These are phyloP conservation scores for Thozetella sp. DNA, from an alignment of 495 filamentous ascomycete genomes.

Conservation along the genomic window DNA sequence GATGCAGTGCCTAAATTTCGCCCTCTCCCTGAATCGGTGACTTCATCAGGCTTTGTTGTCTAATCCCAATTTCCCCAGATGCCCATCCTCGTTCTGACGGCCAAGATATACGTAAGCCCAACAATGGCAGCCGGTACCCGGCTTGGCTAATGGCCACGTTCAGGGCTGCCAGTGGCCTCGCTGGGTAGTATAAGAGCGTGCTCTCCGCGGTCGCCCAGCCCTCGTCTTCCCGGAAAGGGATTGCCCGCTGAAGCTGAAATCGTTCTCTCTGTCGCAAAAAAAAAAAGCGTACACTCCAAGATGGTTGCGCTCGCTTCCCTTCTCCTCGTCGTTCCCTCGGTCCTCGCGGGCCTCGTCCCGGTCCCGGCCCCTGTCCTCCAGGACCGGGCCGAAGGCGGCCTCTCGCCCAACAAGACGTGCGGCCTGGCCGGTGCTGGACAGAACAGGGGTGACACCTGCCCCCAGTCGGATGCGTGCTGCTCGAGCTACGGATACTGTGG, in stretches of 20 bases:
- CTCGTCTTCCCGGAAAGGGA: background rate
- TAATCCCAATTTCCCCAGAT: background rate
- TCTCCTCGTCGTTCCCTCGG: constrained; percentile 8
- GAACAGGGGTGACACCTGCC: constrained; percentile 34
- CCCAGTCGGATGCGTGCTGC: constrained; percentile 28
- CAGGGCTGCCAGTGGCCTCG: too few species aligned
- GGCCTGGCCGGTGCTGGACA: constrained; percentile 21
- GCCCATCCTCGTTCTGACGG: background rate
- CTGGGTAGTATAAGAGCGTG: constrained; percentile 1
- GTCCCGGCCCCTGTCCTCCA: constrained; percentile 1
- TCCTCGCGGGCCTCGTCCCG: constrained; percentile 5
- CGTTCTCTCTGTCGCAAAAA: background rate
- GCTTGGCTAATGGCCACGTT: constrained; percentile 2
- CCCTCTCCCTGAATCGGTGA: background rate
- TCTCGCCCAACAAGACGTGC: constrained; percentile 35
- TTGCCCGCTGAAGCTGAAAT: background rate
- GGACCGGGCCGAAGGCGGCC: constrained; percentile 8
- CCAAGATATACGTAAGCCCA: background rate
- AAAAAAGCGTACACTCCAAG: constrained; percentile 3
- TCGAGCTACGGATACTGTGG: constrained; percentile 36
- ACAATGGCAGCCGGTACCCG: background rate
- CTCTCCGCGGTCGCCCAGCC: background rate
- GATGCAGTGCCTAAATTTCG: background rate
- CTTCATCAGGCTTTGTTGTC: background rate
- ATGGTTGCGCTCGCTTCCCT: constrained; percentile 8